Conservation (phyloP, 176 grass and related monocot species). For the Bothriochloa decipiens region DNA sequence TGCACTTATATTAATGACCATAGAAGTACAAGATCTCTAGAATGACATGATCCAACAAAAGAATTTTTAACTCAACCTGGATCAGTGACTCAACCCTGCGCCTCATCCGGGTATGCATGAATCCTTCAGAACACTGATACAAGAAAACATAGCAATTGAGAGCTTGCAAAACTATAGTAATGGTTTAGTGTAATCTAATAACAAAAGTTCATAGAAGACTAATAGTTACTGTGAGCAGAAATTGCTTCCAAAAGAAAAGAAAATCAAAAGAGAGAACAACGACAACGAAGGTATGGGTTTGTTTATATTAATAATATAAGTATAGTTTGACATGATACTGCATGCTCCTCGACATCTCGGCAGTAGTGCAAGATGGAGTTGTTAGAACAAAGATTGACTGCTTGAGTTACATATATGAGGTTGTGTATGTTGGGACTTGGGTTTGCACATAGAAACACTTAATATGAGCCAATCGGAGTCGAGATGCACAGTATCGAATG, state of each 20-base stretch:
- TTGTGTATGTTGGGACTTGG: no score
- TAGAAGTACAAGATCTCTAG: background rate
- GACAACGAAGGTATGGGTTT: background rate
- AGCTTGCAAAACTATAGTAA: conserved; percentile 8
- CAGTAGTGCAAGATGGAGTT: background rate
- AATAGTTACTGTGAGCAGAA: conserved; percentile 5
- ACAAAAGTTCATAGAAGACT: conserved; percentile 5
- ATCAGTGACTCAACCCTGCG: conserved; percentile 94
- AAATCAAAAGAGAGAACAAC: background rate
- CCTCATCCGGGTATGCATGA: conserved; percentile 99
- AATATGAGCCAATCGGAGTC: background rate
- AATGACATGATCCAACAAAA: background rate
- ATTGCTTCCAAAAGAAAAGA: conserved; percentile 7
- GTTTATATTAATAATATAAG: background rate
- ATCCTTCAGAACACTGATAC: conserved; percentile 95
- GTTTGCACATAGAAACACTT: background rate
- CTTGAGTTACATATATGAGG: background rate
- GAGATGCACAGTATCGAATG: background rate
- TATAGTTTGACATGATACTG: background rate
- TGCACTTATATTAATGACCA: background rate
- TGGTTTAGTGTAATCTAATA: conserved; percentile 1
- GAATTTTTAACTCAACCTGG: conserved; percentile 55
- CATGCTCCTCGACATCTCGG: background rate
- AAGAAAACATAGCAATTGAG: conserved; percentile 28
- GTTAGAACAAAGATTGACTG: background rate